Evolutionary conservation across 345 rosid genomes (phyloP), one percentile per base, ranked within the genome.

Genomic region (Pelargonium nanum): DNA sequence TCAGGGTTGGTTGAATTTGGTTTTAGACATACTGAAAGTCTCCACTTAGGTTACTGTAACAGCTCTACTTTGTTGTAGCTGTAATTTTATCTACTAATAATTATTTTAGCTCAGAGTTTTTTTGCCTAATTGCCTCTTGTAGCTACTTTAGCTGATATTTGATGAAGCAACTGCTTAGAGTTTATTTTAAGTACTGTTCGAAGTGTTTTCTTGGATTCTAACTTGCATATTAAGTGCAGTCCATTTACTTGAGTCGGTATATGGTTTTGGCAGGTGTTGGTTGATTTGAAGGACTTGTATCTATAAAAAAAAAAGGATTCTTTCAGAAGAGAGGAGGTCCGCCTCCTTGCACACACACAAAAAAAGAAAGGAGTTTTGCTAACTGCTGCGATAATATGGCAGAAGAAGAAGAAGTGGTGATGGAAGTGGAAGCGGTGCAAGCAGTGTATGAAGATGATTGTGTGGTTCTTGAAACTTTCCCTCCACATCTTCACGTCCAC

Each of bases 391-490:
- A 15, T 57, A 58, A 12, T 16, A 78, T 80, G 86, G 81, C 78
- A 16, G 80, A 66, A 24, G 81, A 78, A 65, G 91, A 79, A 53
- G 95, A 88, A 48, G 81, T 83, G 68, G 59, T 69, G 68, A 74
- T 82, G 56, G 97, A 91, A 70, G 67, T 85, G 65, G 96, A 88
- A 73, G 98, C 98, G 34, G 75, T 85, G 26, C 72, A 80, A 70
- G 79, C 96, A 15, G 89, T 91, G 26, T 88, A 85, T 52, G 87
- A 83, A 4, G 87, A 83, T 30, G 92, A 91, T 25, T 86, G 88
- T 71, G 68, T 72, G 7, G 78, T 88, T 56, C 40, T 88, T 22
- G 73, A 79, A 61, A 71, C 80, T 1, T 76, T 68, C 63, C 96
- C 97, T 68, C 97, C 91, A 26, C 78, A 74, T 69, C 76, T 88